phyloP scores from a whole-genome alignment of 1,139 yeast genomes.

The Kodamaea derodonti region DNA sequence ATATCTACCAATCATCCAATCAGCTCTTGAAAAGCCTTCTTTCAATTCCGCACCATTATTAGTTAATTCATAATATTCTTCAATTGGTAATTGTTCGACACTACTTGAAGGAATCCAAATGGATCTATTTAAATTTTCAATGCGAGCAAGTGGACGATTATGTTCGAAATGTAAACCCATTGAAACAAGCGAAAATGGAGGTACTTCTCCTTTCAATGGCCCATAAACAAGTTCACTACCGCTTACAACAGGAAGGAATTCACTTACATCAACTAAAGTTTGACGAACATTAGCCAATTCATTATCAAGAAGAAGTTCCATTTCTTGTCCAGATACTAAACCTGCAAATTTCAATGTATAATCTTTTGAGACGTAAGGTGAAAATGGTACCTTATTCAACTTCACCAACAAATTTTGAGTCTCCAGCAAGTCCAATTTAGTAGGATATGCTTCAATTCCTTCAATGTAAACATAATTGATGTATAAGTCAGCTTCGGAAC shows the following conservation, averaged over 20 bases:
- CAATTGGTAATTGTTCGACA: constrained; percentile 47
- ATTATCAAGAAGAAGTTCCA: constrained; percentile 27
- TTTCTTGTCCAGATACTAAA: constrained; percentile 44
- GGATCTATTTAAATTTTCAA: constrained; percentile 61
- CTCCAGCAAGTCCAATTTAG: constrained; percentile 54
- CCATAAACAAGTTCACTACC: constrained; percentile 51
- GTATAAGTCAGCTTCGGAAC: constrained; percentile 46
- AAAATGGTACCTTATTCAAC: constrained; percentile 54
- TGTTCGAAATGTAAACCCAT: constrained; percentile 61
- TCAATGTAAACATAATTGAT: constrained; percentile 53
- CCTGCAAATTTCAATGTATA: constrained; percentile 53
- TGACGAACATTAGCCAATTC: constrained; percentile 2
- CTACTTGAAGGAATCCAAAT: constrained; percentile 60
- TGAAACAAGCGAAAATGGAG: constrained; percentile 46
- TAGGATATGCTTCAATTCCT: constrained; percentile 59
- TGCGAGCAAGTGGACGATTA: constrained; percentile 63
- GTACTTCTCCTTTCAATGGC: constrained; percentile 40
- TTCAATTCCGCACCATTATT: constrained; percentile 70
- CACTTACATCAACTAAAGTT: constrained; percentile 19
- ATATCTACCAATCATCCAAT: constrained; percentile 59
- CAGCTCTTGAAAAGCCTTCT: constrained; percentile 72
- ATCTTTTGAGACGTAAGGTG: constrained; percentile 58
- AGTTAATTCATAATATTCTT: constrained; percentile 80
- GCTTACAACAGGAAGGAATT: constrained; percentile 30
- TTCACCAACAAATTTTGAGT: constrained; percentile 57